Base-by-base conservation (phyloP, 2,329 filamentous ascomycete genomes). In the Ceratocystis cacaofunesta region DNA sequence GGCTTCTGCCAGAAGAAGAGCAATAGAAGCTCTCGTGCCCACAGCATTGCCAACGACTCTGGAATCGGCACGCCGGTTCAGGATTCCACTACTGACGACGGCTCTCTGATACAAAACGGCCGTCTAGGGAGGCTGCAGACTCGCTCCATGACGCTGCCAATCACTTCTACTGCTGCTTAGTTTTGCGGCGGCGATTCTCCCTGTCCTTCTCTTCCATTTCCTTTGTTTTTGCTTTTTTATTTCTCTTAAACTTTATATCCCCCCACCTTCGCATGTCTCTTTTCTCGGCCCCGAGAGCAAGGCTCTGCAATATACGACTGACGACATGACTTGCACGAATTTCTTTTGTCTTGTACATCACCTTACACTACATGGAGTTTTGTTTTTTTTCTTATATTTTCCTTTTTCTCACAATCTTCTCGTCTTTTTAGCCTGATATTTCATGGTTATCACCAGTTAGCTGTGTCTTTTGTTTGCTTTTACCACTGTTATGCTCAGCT, bases 241-340 rank as follows among this genome's bases (percentile, higher is more conserved):
- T 15, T 41, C 36, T 55, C 57, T 15, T 44, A n/a, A 36, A 19
- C 55, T 36, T 52, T 58, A 58, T 58, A 58, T 58, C 28, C 52
- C 52, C 28, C 55, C 17, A 19, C 48, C 30, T 52, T 62, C 46
- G 36, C 36, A 41, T 48, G 55, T 44, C 22, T 48, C 30, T 65
- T 41, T 52, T 30, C 48, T 41, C 46, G 5, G 12, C 36, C 15
- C 17, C 32, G 28, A 46, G n/a, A 48, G 46, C 62, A 63, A 50
- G 62, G 50, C 62, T 60, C 57, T 36, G 44, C 63, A 48, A 65
- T 60, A 57, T 65, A 65, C 43, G 66, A 67, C 30, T 67, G 63
- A 67, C 46, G 28, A 67, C 61, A 67, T 61, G 63, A 67, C 63
- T 61, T 63, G 63, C 55, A 65, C 60, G 66, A 67, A 64, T 48